Evolutionary conservation across 1,284 basidiomycete species (phyloP).

Genomic region (Ustilago tritici): DNA sequence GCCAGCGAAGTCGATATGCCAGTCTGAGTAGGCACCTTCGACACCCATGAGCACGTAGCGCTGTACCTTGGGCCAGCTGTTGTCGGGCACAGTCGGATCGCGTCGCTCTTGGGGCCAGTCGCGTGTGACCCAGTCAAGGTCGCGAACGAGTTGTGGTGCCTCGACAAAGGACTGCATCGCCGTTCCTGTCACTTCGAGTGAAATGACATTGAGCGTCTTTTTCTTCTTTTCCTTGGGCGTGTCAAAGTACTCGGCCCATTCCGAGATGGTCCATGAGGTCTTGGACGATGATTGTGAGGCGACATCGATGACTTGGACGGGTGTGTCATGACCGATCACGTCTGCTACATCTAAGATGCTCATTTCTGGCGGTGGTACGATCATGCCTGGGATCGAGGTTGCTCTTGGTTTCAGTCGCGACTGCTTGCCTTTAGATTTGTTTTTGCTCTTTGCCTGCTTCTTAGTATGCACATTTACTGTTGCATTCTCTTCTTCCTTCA

Average conservation of each 20-base stretch:
- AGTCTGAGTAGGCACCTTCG: conserved; percentile 82
- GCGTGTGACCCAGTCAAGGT: conserved; percentile 96
- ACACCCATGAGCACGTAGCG: conserved; percentile 95
- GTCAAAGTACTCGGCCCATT: conserved; percentile 89
- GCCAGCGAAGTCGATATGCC: conserved; percentile 63
- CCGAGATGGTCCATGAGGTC: conserved; percentile 81
- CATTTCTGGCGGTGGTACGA: conserved; percentile 79
- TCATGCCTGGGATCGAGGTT: conserved; percentile 73
- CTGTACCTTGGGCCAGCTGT: conserved; percentile 88
- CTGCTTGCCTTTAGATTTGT: conserved; percentile 14
- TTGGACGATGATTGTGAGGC: conserved; percentile 69
- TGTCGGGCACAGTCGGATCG: conserved; percentile 37
- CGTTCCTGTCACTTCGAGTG: conserved; percentile 84
- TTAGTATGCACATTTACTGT: neutral
- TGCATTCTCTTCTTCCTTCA: conserved; percentile 9
- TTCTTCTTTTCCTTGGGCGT: conserved; percentile 73
- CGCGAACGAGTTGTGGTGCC: conserved; percentile 79
- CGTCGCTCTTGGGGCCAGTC: conserved; percentile 79
- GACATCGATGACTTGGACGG: conserved; percentile 68
- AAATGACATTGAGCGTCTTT: conserved; percentile 90
- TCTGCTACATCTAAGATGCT: conserved; percentile 83
- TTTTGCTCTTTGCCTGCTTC: neutral
- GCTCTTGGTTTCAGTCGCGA: conserved; percentile 22
- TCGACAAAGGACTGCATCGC: conserved; percentile 80
- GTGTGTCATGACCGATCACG: conserved; percentile 74